Base-by-base conservation (phyloP, 2,329 filamentous ascomycete genomes). In the Aureobasidium subglaciale region DNA sequence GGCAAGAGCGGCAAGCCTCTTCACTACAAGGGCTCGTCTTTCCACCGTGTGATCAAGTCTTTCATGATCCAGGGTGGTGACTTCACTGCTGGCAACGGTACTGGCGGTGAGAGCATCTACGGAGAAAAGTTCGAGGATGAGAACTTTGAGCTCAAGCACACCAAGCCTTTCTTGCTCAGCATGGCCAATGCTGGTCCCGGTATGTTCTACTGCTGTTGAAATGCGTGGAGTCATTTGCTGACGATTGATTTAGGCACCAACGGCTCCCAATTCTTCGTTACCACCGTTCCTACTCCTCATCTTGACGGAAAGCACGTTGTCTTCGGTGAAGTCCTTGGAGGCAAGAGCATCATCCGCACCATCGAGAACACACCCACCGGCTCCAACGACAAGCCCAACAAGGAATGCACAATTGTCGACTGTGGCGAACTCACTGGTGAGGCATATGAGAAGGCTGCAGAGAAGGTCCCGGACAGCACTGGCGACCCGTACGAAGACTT, bases 1-100 rank as follows among this genome's bases (percentile, higher is more conserved):
- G 88, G 90, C 63, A 88, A 88, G 69, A 74, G 82, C 27, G 91
- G 90, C 70, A 91, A 91, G 75, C 87, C 86, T 42, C 81, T 99
- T 53, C 87, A 89, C 78, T 99, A 90, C 83, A 96, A 96, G 79
- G 81, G 89, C 63, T 95, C 88, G 59, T 78, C 77, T 64, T 97
- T 99, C 79, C 92, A 99, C 78, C 88, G 92, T 50, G 88, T 99
- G 61, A 99, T 99, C 77, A 96, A 96, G 79, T 83, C 88, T 66
- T 99, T 99, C 75, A 97, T 99, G 92, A 93, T 96, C 67, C 88
- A 96, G 76, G 91, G 93, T 68, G 92, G 93, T 73, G 93, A 97
- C 73, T 99, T 99, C 72, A 99, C 92, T 46, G 85, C 83, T 55
- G 90, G 90, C 70, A 92, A 97, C 70, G 93, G 92, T 62, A 97